Conservation (phyloP, 2,329 filamentous ascomycete species). For the Colletotrichum costaricense region DNA sequence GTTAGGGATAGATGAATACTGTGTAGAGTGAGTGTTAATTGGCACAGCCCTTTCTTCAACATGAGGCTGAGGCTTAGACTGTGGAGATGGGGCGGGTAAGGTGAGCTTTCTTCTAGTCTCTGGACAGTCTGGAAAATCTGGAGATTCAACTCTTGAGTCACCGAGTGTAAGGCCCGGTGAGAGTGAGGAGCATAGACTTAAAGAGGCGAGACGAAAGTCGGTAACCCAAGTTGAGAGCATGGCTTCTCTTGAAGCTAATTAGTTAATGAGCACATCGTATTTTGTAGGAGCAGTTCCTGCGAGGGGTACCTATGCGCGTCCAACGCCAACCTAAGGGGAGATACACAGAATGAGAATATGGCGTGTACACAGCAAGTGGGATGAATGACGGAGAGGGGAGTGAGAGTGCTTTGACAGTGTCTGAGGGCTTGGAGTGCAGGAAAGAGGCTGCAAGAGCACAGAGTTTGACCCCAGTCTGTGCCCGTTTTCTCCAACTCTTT, state of each 20-base stretch:
- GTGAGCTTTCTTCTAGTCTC: background rate
- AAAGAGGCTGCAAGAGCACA: conserved; percentile 28
- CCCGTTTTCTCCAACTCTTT: background rate
- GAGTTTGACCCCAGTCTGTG: conserved; percentile 36
- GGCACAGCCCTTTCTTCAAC: conserved; percentile 1
- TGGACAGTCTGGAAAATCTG: background rate
- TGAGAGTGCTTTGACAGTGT: conserved; percentile 16
- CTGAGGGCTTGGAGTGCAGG: conserved; percentile 9
- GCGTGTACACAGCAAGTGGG: background rate
- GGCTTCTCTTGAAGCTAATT: background rate
- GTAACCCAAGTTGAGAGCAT: background rate
- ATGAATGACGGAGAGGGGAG: background rate
- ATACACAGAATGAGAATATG: too few species aligned
- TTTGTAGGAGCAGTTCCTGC: background rate
- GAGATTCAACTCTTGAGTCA: background rate
- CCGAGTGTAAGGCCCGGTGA: background rate
- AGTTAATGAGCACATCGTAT: background rate
- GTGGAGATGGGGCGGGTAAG: background rate
- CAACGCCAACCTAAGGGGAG: too few species aligned
- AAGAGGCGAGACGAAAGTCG: background rate
- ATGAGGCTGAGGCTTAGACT: conserved; percentile 1
- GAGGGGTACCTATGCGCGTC: background rate
- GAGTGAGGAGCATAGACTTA: background rate
- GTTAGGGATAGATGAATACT: background rate
- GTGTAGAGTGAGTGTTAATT: background rate